A percentile compares a stretch with the other conserved stretches of the same genome.
Conservation (phyloP, 208 protist genomes). For the Leishmania tropica region DNA sequence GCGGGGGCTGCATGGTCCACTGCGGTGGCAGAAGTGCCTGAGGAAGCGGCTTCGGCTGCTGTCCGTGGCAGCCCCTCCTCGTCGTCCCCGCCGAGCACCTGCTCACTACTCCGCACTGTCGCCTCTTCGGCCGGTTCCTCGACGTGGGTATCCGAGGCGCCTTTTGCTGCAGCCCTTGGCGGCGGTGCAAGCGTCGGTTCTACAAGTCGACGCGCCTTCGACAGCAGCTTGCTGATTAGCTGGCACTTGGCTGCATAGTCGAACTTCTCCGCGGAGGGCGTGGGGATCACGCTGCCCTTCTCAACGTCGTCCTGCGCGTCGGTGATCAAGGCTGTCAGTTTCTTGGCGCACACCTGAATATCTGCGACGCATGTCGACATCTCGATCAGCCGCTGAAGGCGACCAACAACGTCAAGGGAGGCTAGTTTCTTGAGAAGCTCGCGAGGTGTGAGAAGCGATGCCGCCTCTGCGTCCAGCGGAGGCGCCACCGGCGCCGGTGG, state of each 20-base stretch:
- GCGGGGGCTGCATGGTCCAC: neutral
- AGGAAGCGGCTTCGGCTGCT: neutral
- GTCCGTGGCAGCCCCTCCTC: neutral
- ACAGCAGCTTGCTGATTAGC: conserved; percentile 79
- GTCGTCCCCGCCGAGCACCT: neutral
- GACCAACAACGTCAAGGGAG: conserved; percentile 57
- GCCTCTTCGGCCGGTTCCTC: neutral
- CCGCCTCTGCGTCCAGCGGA: conserved; percentile 24
- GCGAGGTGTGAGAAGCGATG: conserved; percentile 58
- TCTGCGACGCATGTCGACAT: conserved; percentile 45
- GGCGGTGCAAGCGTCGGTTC: conserved; percentile 18
- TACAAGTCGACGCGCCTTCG: conserved; percentile 71
- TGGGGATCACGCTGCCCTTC: neutral
- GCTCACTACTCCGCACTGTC: neutral
- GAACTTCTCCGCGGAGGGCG: conserved; percentile 8
- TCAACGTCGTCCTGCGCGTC: conserved; percentile 17
- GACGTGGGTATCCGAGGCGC: neutral
- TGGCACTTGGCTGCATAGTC: conserved; percentile 66
- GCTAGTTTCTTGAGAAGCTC: conserved; percentile 67
- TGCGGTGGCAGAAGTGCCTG: neutral
- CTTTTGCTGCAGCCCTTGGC: neutral
- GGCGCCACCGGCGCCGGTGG: neutral
- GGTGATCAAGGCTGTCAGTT: conserved; percentile 26
- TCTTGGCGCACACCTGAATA: conserved; percentile 47
- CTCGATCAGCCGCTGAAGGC: conserved; percentile 77